Conservation (phyloP, 768 basidiomycete species). For the Hericium erinaceus region DNA sequence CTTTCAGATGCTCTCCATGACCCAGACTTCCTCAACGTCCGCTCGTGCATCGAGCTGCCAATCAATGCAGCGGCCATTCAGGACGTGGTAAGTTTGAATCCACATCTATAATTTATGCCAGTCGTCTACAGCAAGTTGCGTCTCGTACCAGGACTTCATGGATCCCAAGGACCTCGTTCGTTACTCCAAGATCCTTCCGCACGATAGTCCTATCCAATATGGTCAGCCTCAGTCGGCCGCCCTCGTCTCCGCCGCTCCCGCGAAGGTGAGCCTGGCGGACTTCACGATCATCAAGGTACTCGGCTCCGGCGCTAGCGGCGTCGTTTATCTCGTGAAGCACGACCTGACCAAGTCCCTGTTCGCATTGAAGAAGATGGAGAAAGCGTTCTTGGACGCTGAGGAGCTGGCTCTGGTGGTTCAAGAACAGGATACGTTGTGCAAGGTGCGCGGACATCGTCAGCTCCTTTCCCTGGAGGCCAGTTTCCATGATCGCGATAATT, state of each 20-base stretch:
- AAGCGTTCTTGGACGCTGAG: not conserved
- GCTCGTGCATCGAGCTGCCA: not conserved
- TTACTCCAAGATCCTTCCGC: not conserved
- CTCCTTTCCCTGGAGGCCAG: constrained; percentile 3
- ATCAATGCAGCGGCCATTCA: not conserved
- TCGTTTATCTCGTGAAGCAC: not conserved
- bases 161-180: not conserved
- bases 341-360: not conserved
- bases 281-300: not conserved
- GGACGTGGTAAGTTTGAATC: not conserved
- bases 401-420: not conserved
- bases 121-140: not conserved
- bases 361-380: constrained; percentile 3
- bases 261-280: not conserved
- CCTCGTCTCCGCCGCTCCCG: too few relatives aligned
- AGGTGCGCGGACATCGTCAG: not conserved
- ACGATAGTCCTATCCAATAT: not conserved
- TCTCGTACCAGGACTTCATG: not conserved
- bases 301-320: not conserved
- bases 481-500: constrained; percentile 6
- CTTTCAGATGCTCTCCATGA: not conserved
- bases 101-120: too few relatives aligned
- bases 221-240: not conserved
- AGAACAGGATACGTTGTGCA: constrained; percentile 4
- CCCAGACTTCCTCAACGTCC: not conserved